A percentile compares a stretch with the other conserved stretches of the same genome.
phyloP scores from a whole-genome alignment of 1,284 basidiomycete genomes.

The Trametes hirsuta region DNA sequence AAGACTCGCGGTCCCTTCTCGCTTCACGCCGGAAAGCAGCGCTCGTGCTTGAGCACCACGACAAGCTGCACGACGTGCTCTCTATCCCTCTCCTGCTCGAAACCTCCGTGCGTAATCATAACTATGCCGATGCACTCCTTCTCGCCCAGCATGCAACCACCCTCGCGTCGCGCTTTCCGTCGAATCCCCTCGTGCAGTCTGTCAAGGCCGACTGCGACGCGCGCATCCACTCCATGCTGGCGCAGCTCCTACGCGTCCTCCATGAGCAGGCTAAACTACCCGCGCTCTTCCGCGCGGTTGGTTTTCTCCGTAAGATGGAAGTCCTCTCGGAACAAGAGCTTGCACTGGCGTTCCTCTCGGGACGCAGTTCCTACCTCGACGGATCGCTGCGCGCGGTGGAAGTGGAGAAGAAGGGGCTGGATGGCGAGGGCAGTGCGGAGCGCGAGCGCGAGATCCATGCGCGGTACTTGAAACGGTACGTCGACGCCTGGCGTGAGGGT shows the following conservation, averaged over 20 bases:
- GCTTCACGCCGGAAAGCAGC: conserved; percentile 73
- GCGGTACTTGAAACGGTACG: conserved; percentile 82
- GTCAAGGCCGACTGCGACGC: conserved; percentile 77
- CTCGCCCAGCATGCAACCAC: conserved; percentile 68
- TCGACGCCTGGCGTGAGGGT: conserved; percentile 91
- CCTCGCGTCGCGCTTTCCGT: conserved; percentile 46
- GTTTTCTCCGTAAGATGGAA: conserved; percentile 82
- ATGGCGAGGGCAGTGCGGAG: conserved; percentile 39
- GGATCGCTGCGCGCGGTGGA: conserved; percentile 48
- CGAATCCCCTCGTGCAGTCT: conserved; percentile 48
- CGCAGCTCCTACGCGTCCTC: conserved; percentile 78
- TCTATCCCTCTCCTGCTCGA: conserved; percentile 90
- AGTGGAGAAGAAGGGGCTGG: conserved; percentile 38
- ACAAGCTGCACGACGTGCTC: conserved; percentile 88
- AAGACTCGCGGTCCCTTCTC: conserved; percentile 58
- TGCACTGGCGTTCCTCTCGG: conserved; percentile 69
- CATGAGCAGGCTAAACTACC: conserved; percentile 89
- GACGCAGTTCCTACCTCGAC: conserved; percentile 58
- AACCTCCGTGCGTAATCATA: conserved; percentile 89
- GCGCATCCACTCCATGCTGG: conserved; percentile 74
- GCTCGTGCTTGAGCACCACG: conserved; percentile 86
- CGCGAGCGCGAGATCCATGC: conserved; percentile 71
- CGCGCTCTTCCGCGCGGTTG: conserved; percentile 85
- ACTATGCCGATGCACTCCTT: conserved; percentile 89
- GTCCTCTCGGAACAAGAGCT: conserved; percentile 65